These are phyloP conservation scores for Calonectria henricotiae DNA, from an alignment of 2,329 filamentous ascomycete genomes.

Conservation along the genomic window DNA sequence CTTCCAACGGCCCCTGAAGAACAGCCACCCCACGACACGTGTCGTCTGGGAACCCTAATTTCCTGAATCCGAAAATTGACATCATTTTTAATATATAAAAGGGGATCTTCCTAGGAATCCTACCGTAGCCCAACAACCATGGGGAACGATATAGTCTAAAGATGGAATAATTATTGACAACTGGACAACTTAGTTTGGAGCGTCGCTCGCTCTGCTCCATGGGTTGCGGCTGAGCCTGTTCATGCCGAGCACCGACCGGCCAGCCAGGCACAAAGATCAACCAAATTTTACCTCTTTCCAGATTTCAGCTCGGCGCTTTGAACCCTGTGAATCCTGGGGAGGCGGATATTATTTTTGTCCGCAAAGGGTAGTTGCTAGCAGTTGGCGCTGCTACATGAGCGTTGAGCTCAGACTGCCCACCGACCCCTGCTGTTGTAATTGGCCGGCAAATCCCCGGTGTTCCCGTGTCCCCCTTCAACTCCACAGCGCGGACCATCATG, in stretches of 20 bases:
- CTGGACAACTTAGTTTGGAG: not conserved
- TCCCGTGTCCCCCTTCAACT: constrained; percentile 32
- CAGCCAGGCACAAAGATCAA: not conserved
- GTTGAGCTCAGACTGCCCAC: constrained; percentile 11
- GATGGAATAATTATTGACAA: constrained; percentile 23
- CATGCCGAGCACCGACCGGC: constrained; percentile 4
- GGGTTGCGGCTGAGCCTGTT: constrained; percentile 20
- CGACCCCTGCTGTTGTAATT: constrained; percentile 27
- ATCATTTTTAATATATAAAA: constrained; percentile 24
- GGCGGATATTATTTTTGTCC: constrained; percentile 17
- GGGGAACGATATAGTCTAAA: constrained; percentile 4
- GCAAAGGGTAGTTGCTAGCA: constrained; percentile 22
- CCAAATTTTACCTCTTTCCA: not conserved
- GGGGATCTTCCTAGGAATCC: constrained; percentile 44
- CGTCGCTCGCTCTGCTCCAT: constrained; percentile 1
- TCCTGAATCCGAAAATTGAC: constrained; percentile 34
- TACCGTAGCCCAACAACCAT: not conserved
- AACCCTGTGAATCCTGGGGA: constrained; percentile 3
- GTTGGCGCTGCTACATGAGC: constrained; percentile 9
- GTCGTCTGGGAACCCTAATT: constrained; percentile 38
- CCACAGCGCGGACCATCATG: constrained; percentile 52
- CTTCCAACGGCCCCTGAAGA: constrained; percentile 24
- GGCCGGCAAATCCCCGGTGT: constrained; percentile 49
- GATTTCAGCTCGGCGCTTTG: constrained; percentile 22
- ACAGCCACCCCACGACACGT: constrained; percentile 44